phyloP scores from a whole-genome alignment of 73 alveolate genomes.

The Durusdinium trenchii region DNA sequence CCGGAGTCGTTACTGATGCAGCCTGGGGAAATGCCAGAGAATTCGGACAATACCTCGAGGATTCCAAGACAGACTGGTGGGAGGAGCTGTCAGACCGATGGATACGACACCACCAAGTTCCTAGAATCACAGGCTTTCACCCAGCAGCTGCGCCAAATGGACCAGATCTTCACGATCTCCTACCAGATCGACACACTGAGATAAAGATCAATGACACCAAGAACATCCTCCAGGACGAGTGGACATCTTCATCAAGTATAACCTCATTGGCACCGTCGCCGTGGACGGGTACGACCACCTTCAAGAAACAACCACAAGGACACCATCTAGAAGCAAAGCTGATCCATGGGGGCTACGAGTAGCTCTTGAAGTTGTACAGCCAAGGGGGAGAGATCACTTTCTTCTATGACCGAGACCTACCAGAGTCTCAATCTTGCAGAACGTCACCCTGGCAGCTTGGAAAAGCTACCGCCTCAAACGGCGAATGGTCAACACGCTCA shows the following conservation, averaged over 20 bases:
- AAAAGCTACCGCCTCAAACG: background rate
- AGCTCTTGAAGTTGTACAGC: background rate
- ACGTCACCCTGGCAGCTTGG: background rate
- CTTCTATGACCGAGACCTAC: background rate
- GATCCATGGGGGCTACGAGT: background rate
- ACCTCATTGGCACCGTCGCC: background rate
- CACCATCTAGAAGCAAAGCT: background rate
- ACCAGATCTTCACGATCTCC: background rate
- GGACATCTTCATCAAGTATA: background rate
- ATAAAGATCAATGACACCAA: background rate
- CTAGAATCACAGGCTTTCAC: background rate
- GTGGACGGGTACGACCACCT: background rate
- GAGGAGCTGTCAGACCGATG: background rate
- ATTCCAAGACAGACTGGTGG: background rate
- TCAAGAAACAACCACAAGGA: background rate
- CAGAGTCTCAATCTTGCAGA: background rate
- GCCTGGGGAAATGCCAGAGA: constrained; percentile 9
- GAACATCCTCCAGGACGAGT: background rate
- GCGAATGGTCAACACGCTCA: background rate
- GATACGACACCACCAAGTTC: background rate
- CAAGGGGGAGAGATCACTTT: background rate
- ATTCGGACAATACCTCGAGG: background rate
- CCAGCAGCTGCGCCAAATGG: background rate
- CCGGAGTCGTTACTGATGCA: background rate
- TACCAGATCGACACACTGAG: background rate